Percentiles rank a stretch among this genome's conserved stretches.
These are phyloP conservation scores for Firmiana major DNA, from an alignment of 345 rosid species.

Conservation along the genomic window DNA sequence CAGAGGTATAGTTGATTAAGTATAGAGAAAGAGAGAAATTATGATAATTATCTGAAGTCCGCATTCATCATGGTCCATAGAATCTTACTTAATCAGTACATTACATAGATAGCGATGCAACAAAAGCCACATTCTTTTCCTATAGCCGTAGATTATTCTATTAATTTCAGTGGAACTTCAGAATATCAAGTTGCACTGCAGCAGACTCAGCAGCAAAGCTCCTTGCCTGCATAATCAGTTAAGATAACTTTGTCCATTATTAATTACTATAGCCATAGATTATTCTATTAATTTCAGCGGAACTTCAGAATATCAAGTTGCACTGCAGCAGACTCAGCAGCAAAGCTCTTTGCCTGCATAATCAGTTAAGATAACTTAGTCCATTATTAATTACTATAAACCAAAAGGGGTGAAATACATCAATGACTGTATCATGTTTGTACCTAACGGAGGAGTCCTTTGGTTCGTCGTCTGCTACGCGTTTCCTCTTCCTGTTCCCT, in stretches of 20 bases:
- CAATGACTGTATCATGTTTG: no score
- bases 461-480: conserved; percentile 32
- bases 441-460: conserved; percentile 24
- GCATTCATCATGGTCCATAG: not conserved
- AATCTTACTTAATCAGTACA: not conserved
- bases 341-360: conserved; percentile 40
- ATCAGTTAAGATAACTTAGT: not conserved
- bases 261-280: not conserved
- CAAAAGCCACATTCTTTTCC: not conserved
- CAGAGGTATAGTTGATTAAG: not conserved
- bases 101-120: not conserved
- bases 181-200: conserved; percentile 36
- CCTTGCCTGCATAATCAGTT: conserved; percentile 43
- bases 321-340: conserved; percentile 40
- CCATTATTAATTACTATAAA: no score
- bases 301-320: conserved; percentile 25
- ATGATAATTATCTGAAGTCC: not conserved
- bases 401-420: no score
- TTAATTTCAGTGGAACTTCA: conserved; percentile 7
- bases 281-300: not conserved
- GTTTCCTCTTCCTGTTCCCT: conserved; percentile 46
- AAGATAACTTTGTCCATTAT: no score
- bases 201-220: conserved; percentile 35
- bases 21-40: not conserved
- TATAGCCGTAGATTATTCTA: not conserved